Evolutionary conservation across 2,329 filamentous ascomycete genomes (phyloP).

Genomic region (Juglanconis juglandina): DNA sequence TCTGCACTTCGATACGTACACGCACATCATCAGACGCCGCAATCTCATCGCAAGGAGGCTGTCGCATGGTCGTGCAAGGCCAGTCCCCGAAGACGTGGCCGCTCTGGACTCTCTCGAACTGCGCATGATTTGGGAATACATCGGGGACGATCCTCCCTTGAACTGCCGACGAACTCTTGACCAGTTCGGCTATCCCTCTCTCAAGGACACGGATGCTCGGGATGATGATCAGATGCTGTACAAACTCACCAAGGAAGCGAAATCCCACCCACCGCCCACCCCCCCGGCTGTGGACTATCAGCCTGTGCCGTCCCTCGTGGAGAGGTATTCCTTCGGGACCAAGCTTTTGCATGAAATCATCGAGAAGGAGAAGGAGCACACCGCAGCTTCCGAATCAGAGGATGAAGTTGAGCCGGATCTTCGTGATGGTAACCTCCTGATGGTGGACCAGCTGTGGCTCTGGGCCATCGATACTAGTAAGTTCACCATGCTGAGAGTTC

Average conservation of each 20-base stretch:
- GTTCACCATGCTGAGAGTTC: constrained; percentile 18
- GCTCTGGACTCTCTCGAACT: constrained; percentile 54
- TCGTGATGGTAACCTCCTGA: constrained; percentile 55
- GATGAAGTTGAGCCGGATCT: constrained; percentile 24
- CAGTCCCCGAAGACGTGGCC: constrained; percentile 52
- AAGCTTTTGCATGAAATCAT: constrained; percentile 13
- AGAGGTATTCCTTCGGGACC: constrained; percentile 17
- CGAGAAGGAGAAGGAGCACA: constrained; percentile 12
- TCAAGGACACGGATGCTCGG: constrained; percentile 56
- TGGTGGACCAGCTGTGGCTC: constrained; percentile 66
- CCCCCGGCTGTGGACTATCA: not conserved
- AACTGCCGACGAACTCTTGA: constrained; percentile 61
- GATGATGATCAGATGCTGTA: constrained; percentile 68
- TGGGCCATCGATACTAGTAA: constrained; percentile 54
- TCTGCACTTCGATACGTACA: constrained; percentile 63
- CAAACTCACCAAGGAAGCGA: constrained; percentile 55
- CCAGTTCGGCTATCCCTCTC: constrained; percentile 60
- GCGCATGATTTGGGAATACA: constrained; percentile 60
- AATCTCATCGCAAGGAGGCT: constrained; percentile 52
- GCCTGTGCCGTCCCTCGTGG: not conserved
- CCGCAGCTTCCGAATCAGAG: constrained; percentile 19
- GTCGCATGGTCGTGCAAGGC: constrained; percentile 51
- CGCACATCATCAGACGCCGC: constrained; percentile 52
- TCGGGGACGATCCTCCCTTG: constrained; percentile 58
- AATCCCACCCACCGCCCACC: constrained; percentile 19